A percentile compares a stretch with the other conserved stretches of the same genome.
phyloP scores from a whole-genome alignment of 371 early-diverging fungal species.

The Circinella umbellata region DNA sequence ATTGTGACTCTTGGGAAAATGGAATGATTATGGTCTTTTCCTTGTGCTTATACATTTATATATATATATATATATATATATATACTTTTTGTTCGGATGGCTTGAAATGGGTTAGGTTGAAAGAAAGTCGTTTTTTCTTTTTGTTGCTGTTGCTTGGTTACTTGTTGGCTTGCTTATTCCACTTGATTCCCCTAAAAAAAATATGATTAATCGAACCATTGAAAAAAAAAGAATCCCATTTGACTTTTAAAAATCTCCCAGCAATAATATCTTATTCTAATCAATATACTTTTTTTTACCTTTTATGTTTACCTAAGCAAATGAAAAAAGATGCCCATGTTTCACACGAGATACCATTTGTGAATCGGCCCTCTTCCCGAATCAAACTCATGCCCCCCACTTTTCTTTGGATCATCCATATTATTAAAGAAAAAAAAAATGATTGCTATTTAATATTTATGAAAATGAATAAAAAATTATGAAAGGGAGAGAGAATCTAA shows the following conservation, averaged over 20 bases:
- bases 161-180: neutral
- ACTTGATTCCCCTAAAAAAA: neutral
- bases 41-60: too few relatives aligned
- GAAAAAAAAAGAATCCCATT: too few relatives aligned
- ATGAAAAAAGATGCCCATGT: neutral
- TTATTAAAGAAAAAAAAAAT: too few relatives aligned
- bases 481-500: neutral
- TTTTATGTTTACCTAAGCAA: neutral
- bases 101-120: slow-evolving; percentile 8
- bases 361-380: slow-evolving; percentile 4
- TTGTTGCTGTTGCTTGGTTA: neutral
- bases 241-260: too few relatives aligned
- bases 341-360: neutral
- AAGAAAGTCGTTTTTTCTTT: neutral
- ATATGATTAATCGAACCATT: neutral
- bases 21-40: neutral
- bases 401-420: too few relatives aligned
- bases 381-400: too few relatives aligned
- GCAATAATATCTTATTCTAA: too few relatives aligned
- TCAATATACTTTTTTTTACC: too few relatives aligned
- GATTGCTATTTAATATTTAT: neutral
- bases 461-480: neutral
- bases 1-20: slow-evolving; percentile 6
- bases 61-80: neutral
- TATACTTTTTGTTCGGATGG: slow-evolving; percentile 3